Evolutionary conservation across 257 asterid genomes (phyloP), one percentile per base, ranked within the genome.

Genomic region (Ajuga chamaepitys): DNA sequence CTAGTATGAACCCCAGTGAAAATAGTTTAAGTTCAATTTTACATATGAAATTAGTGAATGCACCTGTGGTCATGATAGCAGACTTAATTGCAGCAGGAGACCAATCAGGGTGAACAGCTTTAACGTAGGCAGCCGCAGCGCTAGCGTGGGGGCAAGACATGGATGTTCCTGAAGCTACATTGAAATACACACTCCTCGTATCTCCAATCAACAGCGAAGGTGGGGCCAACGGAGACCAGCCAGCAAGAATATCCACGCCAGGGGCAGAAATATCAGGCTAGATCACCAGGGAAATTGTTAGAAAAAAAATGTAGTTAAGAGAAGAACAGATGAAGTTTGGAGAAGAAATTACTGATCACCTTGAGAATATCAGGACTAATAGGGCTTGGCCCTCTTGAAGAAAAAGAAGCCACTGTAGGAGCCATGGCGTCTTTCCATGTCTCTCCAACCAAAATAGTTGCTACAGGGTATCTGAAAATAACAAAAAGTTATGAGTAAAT

Each of bases 181-280:
- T 80, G 71, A 61, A 76, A 40, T 62, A 51, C 7, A 64, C 54
- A 70, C 66, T 71, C 45, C 75, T 54, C 0, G 55, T 44, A 55
- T 82, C 84, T 4, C 0, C 32, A 73, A 18, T 44, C 37, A 38
- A 73, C 18, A 51, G 30, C 0, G 79, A 60, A 2, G 81, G 45
- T 4, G 86, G 73, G 4, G 86, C 41, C 13, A 66, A 0, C 0
- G 83, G 84, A 9, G 84, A 81, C 87, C 87, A 81, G 6, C 80
- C 87, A 6, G 87, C 87, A 1, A 81, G 84, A 73, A 81, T 81
- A 64, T 81, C 84, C 65, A 81, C 84, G 8, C 87, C 87, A 2
- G 87, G 84, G 34, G 87, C 84, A 1, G 82, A 70, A 51, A 81
- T 62, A 56, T 81, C 84, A 50, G 87, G 87, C 87, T 80, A 30